Evolutionary conservation across 2,329 filamentous ascomycete species (phyloP).

Genomic region (Ceratocystis variospora): DNA sequence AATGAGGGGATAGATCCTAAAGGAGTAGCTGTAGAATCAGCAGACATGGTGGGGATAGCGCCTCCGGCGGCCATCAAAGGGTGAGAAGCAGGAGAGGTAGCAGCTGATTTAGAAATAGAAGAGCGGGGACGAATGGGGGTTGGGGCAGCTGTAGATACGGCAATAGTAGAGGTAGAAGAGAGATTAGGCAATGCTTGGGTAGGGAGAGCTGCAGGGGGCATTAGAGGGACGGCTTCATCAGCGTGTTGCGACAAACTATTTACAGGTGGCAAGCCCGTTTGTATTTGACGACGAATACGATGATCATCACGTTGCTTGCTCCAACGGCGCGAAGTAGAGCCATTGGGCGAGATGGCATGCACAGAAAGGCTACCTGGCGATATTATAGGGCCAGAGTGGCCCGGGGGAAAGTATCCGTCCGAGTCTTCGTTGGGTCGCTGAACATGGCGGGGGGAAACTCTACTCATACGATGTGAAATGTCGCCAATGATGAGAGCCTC

Average conservation of each 20-base stretch:
- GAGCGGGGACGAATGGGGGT: neutral
- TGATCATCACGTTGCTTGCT: neutral
- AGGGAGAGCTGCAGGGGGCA: neutral
- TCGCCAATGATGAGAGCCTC: slow-evolving; percentile 79
- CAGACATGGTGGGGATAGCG: neutral
- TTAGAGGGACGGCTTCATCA: neutral
- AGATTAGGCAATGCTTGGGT: no score
- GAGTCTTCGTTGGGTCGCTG: slow-evolving; percentile 24
- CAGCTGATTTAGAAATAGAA: neutral
- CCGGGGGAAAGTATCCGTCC: slow-evolving; percentile 17
- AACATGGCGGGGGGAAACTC: slow-evolving; percentile 49
- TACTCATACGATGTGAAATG: slow-evolving; percentile 60
- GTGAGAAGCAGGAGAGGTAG: neutral
- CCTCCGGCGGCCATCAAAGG: neutral
- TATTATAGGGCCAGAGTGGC: slow-evolving; percentile 17
- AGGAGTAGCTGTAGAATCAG: slow-evolving; percentile 27
- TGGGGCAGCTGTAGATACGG: neutral
- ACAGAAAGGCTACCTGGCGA: slow-evolving; percentile 18
- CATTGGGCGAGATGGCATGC: slow-evolving; percentile 31
- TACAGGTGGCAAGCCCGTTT: slow-evolving; percentile 27
- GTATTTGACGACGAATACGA: neutral
- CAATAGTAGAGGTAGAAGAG: neutral
- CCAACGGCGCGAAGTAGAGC: neutral
- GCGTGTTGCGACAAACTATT: neutral
- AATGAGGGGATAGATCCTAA: neutral